Evolutionary conservation across 2,329 filamentous ascomycete species (phyloP), one percentile per base, ranked within the genome.

Genomic region (Sarocladiaceae sp.): DNA sequence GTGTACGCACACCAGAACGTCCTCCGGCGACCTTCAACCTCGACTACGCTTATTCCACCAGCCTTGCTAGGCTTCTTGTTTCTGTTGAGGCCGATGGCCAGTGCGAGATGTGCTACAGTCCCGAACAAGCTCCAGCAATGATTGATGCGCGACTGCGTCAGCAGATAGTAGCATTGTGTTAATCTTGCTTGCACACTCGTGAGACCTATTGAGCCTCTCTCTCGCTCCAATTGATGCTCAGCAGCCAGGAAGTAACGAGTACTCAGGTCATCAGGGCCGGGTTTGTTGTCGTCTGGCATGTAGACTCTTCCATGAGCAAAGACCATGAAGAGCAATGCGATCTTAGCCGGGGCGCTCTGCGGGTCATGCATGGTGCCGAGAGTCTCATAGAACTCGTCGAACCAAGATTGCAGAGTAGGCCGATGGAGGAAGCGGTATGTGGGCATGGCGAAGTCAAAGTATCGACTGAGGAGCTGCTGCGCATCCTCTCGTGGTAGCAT

Each of bases 1-100:
- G 71, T 76, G 53, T 83, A 84, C 0, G 76, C 74, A 24, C 74
- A 77, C 81, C 80, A 84, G 43, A 85, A 83, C 0, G 78, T 67
- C 1, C 67, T 55, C 18, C 62, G 59, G 1, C 66, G 60, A 42
- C 63, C 66, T 45, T 70, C 64, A 0, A 58, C 44, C 26, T 67
- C 63, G 18, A 68, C 50, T n/a, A 60, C 53, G 44, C 63, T 58
- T 3, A 53, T 39, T 2, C 47, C 53, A 6, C 47, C 43, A 15
- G 18, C 44, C 3, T 41, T 12, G 20, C 9, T 4, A 4, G 19
- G 6, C 2, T 50, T 46, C 5, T 48, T 51, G 27, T 58, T 62
- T 1, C 66, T 50, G 39, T 69, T 61, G 13, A 78, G 54, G 6
- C 73, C 49, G 49, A 72, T 46, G 50, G 60, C 60, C 13, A 61